Evolutionary conservation across 495 filamentous ascomycete genomes (phyloP).

Genomic region (Trichoderma reesei): DNA sequence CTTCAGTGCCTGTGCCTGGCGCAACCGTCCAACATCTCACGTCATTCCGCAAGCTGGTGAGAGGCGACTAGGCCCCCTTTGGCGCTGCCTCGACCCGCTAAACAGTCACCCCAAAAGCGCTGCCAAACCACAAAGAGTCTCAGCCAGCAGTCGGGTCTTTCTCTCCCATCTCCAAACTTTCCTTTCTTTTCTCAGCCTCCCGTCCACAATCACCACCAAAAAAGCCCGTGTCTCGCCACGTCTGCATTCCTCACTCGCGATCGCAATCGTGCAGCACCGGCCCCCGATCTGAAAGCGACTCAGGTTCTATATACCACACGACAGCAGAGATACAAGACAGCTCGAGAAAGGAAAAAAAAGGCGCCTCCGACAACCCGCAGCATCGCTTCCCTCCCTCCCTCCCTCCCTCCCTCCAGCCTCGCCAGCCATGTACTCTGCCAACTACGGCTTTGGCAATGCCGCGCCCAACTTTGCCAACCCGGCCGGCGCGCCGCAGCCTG

Average conservation of each 20-base stretch:
- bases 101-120: too few species aligned
- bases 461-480: conserved; percentile 38
- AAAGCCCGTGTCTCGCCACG: not conserved
- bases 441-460: conserved; percentile 41
- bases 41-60: not conserved
- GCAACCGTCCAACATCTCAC: not conserved
- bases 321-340: too few species aligned
- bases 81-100: conserved; percentile 7
- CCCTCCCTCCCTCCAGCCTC: not conserved
- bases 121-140: too few species aligned
- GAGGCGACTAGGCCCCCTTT: not conserved
- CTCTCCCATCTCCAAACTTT: conserved; percentile 1
- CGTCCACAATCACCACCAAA: not conserved
- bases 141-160: too few species aligned
- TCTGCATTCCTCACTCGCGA: not conserved
- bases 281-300: too few species aligned
- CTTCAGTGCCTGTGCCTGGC: not conserved
- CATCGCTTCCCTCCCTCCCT: not conserved
- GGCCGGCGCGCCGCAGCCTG: conserved; percentile 37
- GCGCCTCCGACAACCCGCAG: too few species aligned
- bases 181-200: not conserved
- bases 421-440: conserved; percentile 40
- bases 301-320: too few species aligned
- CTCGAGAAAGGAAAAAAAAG: too few species aligned
- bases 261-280: not conserved